phyloP scores from a whole-genome alignment of 2,329 filamentous ascomycete genomes.

The Basipetospora chlamydospora region DNA sequence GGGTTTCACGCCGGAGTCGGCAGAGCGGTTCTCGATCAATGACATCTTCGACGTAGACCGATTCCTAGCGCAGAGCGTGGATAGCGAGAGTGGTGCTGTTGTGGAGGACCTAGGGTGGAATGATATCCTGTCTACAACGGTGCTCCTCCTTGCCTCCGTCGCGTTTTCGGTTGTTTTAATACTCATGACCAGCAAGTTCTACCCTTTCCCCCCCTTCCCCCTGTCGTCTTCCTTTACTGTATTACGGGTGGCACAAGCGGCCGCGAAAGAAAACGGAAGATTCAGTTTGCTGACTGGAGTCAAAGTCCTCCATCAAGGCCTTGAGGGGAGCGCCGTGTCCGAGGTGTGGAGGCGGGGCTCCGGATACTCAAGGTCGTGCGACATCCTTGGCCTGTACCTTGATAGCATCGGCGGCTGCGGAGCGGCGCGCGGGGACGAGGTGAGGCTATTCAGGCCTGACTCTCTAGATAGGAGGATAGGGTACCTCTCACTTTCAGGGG shows the following conservation, averaged over 20 bases:
- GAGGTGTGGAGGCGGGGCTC: neutral
- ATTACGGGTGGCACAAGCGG: too few relatives aligned
- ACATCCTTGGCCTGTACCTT: constrained; percentile 1
- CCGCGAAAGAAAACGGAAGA: neutral
- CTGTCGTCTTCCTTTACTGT: too few relatives aligned
- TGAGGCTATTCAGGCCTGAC: neutral
- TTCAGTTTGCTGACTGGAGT: neutral
- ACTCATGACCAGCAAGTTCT: constrained; percentile 6
- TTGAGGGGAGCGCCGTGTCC: too few relatives aligned
- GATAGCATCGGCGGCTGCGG: constrained; percentile 3
- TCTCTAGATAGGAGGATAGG: constrained; percentile 3
- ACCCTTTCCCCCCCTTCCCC: neutral
- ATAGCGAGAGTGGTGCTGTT: neutral
- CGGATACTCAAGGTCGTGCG: constrained; percentile 1
- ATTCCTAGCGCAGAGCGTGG: constrained; percentile 4
- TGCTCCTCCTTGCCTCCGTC: constrained; percentile 9
- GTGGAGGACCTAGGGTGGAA: constrained; percentile 6
- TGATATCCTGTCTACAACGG: constrained; percentile 8
- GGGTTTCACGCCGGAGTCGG: neutral
- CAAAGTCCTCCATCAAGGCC: constrained; percentile 1
- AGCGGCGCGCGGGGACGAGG: neutral
- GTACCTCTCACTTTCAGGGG: constrained; percentile 1
- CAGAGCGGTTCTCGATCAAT: constrained; percentile 2
- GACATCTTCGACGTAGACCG: constrained; percentile 5
- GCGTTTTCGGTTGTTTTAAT: constrained; percentile 8